Conservation (phyloP, 768 basidiomycete genomes). For the Mycena maculata region DNA sequence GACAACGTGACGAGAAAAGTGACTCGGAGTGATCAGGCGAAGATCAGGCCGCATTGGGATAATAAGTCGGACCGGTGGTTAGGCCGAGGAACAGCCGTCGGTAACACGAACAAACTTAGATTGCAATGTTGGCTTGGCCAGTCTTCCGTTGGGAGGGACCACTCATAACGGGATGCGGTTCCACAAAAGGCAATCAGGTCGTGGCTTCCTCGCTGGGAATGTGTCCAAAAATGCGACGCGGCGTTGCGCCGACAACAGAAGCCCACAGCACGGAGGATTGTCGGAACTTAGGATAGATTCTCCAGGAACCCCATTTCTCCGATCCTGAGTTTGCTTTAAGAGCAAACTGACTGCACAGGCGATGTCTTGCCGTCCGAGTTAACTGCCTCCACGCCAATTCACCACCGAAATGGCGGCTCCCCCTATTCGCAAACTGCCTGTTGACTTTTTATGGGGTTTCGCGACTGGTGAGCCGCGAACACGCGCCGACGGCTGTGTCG, state of each 20-base stretch:
- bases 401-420: conserved; percentile 46
- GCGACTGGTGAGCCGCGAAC: conserved; percentile 64
- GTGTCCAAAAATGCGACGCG: conserved; percentile 7
- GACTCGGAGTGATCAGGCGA: too few relatives aligned
- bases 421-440: conserved; percentile 57
- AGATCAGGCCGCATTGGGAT: too few relatives aligned
- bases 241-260: conserved; percentile 23
- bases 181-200: background rate
- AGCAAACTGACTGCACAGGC: conserved; percentile 20
- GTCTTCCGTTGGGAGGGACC: background rate
- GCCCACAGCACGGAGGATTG: conserved; percentile 3
- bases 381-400: conserved; percentile 4
- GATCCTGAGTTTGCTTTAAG: conserved; percentile 17
- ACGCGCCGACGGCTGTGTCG: conserved; percentile 2
- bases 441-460: conserved; percentile 77
- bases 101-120: conserved; percentile 17
- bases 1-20: too few relatives aligned
- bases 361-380: conserved; percentile 20
- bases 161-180: background rate
- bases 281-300: conserved; percentile 24
- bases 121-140: too few relatives aligned
- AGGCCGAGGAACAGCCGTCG: conserved; percentile 17
- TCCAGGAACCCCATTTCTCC: conserved; percentile 30
- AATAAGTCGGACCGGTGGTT: conserved; percentile 17
- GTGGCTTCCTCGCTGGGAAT: conserved; percentile 5